Evolutionary conservation across 2,329 filamentous ascomycete genomes (phyloP).

Genomic region (Xylariales sp.): DNA sequence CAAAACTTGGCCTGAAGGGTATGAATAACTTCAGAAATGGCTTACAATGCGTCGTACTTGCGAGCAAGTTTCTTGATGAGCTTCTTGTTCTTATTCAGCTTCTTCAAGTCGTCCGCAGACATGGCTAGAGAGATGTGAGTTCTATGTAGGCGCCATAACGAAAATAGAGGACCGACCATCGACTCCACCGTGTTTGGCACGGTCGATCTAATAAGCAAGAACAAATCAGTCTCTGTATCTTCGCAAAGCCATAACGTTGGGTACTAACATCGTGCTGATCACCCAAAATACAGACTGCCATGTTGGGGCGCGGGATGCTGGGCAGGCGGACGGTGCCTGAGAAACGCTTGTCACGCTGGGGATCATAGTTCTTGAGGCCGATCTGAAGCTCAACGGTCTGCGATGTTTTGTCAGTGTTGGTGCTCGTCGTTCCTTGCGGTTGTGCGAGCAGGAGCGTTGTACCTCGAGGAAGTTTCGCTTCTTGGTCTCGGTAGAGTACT

Average conservation of each 20-base stretch:
- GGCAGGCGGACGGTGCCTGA: slow-evolving; percentile 97
- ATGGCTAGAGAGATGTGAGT: too few species aligned
- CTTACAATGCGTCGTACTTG: slow-evolving; percentile 99
- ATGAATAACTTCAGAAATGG: too few species aligned
- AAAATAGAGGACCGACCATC: slow-evolving; percentile 53
- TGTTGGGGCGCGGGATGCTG: slow-evolving; percentile 83
- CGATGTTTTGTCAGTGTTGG: too few species aligned
- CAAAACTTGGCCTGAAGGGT: too few species aligned
- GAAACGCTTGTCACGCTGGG: slow-evolving; percentile 99
- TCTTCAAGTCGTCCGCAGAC: slow-evolving; percentile 98
- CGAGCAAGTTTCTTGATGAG: slow-evolving; percentile 96
- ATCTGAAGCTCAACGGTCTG: slow-evolving; percentile 83
- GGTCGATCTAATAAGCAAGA: too few species aligned
- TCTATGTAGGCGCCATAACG: too few species aligned
- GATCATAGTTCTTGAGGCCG: slow-evolving; percentile 84
- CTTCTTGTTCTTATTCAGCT: slow-evolving; percentile 92
- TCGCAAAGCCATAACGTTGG: too few species aligned
- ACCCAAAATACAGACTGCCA: slow-evolving; percentile 68
- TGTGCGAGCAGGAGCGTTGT: too few species aligned
- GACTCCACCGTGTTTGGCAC: slow-evolving; percentile 97
- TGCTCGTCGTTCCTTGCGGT: too few species aligned
- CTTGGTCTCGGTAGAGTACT: slow-evolving; percentile 94
- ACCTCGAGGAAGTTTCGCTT: slow-evolving; percentile 98
- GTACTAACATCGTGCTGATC: slow-evolving; percentile 97
- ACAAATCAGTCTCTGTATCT: too few species aligned